Percentiles rank a stretch among this genome's conserved stretches.
These are phyloP conservation scores for Geoglossum glabrum DNA, from an alignment of 495 filamentous ascomycete genomes.

Conservation along the genomic window DNA sequence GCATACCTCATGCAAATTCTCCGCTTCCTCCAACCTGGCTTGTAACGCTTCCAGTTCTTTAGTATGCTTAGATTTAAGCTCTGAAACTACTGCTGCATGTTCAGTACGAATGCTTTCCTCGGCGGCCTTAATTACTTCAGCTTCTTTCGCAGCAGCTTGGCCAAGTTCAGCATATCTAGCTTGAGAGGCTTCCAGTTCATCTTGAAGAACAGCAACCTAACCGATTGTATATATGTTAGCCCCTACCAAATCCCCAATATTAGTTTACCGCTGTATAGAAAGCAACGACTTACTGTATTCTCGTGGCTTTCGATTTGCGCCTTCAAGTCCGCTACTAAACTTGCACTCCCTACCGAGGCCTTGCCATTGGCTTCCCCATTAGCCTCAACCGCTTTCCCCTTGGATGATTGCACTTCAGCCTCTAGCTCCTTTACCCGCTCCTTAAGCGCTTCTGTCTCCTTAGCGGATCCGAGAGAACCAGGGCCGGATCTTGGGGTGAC, in stretches of 20 bases:
- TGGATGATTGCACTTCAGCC: neutral
- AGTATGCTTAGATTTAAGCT: constrained; percentile 1
- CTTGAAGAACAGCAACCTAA: neutral
- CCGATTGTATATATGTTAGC: neutral
- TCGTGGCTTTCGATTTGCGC: neutral
- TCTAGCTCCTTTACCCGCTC: neutral
- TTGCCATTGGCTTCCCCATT: neutral
- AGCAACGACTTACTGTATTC: neutral
- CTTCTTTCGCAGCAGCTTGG: neutral
- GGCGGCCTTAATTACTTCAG: neutral
- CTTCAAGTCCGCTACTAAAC: neutral
- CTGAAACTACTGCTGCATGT: neutral
- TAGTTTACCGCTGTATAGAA: neutral
- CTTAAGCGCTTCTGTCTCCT: neutral
- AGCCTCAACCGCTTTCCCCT: neutral
- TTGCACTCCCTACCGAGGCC: neutral
- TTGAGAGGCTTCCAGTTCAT: neutral
- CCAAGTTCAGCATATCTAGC: neutral
- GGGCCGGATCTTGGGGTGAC: neutral
- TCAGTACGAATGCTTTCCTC: neutral
- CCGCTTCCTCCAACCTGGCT: neutral
- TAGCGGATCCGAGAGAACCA: neutral
- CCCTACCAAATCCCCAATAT: neutral
- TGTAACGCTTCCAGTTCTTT: neutral
- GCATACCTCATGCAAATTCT: neutral